These are phyloP conservation scores for Erucastrum elatum DNA, from an alignment of 345 rosid species.

Conservation along the genomic window DNA sequence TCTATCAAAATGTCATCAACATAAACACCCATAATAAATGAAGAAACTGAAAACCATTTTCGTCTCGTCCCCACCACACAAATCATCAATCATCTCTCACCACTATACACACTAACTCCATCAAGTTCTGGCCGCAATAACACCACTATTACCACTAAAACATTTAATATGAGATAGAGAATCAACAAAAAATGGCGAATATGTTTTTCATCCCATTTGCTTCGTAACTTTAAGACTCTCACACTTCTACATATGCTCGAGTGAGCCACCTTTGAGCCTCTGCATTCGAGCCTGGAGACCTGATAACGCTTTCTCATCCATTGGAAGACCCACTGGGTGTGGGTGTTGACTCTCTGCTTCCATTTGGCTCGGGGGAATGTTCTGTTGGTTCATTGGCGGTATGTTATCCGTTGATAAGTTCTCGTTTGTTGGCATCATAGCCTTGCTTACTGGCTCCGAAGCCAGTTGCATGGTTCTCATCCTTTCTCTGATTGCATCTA, in stretches of 20 bases:
- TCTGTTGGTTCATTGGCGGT: constrained; percentile 47
- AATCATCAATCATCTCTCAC: constrained; percentile 15
- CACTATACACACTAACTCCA: constrained; percentile 32
- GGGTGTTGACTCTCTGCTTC: constrained; percentile 42
- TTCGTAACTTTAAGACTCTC: constrained; percentile 6
- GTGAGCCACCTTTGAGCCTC: constrained; percentile 90
- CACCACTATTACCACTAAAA: constrained; percentile 24
- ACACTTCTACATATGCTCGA: constrained; percentile 62
- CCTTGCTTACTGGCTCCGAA: constrained; percentile 58
- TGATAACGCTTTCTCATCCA: constrained; percentile 96
- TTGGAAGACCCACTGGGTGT: constrained; percentile 58
- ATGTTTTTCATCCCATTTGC: neutral
- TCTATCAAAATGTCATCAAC: neutral
- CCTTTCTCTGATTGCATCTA: constrained; percentile 96
- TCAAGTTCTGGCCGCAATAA: constrained; percentile 7
- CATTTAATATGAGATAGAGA: neutral
- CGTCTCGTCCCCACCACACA: constrained; percentile 29
- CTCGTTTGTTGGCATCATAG: constrained; percentile 54
- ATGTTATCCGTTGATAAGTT: constrained; percentile 29
- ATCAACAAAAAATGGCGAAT: constrained; percentile 30
- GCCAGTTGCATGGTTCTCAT: constrained; percentile 98
- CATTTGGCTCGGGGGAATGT: constrained; percentile 38
- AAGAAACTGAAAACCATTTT: neutral
- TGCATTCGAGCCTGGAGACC: constrained; percentile 99
- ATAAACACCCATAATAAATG: constrained; percentile 6